Evolutionary conservation across 345 rosid species (phyloP).

Genomic region (Aquilaria sinensis): DNA sequence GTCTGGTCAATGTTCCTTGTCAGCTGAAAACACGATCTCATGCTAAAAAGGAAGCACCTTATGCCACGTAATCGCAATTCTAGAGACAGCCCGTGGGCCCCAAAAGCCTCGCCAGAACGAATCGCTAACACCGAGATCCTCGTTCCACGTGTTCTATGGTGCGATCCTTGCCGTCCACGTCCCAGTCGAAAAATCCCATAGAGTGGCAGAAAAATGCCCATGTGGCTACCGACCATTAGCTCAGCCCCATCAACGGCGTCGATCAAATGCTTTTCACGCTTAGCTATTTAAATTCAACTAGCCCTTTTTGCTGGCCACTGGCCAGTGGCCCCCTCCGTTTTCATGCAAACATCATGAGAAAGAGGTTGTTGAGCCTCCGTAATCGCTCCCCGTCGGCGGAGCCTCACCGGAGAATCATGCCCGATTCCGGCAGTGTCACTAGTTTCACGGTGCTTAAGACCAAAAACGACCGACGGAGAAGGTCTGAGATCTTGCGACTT

Average conservation of each 20-base stretch:
- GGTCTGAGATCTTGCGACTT: conserved; percentile 22
- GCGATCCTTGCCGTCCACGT: conserved; percentile 28
- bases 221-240: conserved; percentile 26
- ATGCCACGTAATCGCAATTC: conserved; percentile 27
- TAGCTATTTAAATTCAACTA: background rate
- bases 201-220: conserved; percentile 14
- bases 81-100: conserved; percentile 15
- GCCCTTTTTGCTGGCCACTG: background rate
- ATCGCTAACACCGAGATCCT: conserved; percentile 16
- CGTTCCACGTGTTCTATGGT: conserved; percentile 26
- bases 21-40: conserved; percentile 7
- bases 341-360: conserved; percentile 20
- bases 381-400: background rate
- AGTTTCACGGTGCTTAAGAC: conserved; percentile 14
- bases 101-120: background rate
- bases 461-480: conserved; percentile 26
- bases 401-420: conserved; percentile 1
- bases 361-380: background rate
- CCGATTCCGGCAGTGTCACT: conserved; percentile 13
- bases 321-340: background rate
- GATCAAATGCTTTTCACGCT: conserved; percentile 15
- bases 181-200: conserved; percentile 11
- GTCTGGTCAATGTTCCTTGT: conserved; percentile 15
- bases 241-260: conserved; percentile 15
- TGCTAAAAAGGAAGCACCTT: background rate